Evolutionary conservation across 208 protist genomes (phyloP), one percentile per base, ranked within the genome.

Genomic region (Trypanosoma theileri): DNA sequence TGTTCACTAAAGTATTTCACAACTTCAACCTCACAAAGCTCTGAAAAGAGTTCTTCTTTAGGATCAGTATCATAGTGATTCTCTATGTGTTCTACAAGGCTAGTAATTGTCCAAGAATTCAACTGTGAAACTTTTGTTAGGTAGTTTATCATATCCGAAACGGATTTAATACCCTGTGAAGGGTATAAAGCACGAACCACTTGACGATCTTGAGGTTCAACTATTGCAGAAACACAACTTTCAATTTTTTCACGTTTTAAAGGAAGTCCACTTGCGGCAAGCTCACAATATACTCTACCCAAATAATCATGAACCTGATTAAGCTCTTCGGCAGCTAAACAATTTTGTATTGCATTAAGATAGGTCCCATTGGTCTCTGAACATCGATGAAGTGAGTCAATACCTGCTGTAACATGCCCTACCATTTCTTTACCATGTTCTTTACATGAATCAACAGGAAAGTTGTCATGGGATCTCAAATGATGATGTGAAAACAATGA

Each of bases 161-260:
- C 75, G 51, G 63, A 82, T 22, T 63, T 48, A 41, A 96, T 89
- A 35, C 91, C 91, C 35, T 71, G 58, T 10, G 76, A 64, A 31
- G 51, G 91, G 79, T 93, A 96, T 26, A 96, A 71, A 4, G 88
- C 86, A 10, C 76, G 50, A 21, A 96, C 65, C 26, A 96, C 79
- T 14, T 82, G 86, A 55, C 75, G 48, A 40, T 90, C 85, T 45
- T 73, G 59, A 17, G 74, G 70, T 22, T 73, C 53, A n/a, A 96
- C 84, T 26, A 91, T 73, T 31, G 51, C 60, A 63, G 55, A 19
- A 69, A 79, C 77, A 48, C 82, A 87, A 11, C 50, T 65, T 65
- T 93, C 87, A 50, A 96, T 68, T 67, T 91, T 88, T 14, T 66
- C 63, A 12, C 77, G 79, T 16, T 84, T 75, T 40, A 96, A 65